Percentiles rank a stretch among this genome's conserved stretches.
phyloP scores from a whole-genome alignment of 2,329 filamentous ascomycete genomes.

The Dissoconium aciculare region DNA sequence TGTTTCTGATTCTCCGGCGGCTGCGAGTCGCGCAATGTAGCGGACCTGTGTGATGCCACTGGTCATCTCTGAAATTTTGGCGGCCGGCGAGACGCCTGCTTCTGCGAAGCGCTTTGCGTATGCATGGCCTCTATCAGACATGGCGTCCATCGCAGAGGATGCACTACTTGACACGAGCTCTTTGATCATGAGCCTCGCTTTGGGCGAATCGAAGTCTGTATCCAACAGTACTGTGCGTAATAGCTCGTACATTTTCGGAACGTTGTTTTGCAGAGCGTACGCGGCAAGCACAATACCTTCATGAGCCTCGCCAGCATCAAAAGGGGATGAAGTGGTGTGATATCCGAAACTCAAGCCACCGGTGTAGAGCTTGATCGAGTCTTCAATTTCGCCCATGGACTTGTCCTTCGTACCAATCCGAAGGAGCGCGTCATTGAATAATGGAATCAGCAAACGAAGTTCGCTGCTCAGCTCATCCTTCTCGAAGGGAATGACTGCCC shows the following conservation, averaged over 20 bases:
- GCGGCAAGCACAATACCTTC: constrained; percentile 78
- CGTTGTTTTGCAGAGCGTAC: constrained; percentile 76
- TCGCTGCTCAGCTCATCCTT: constrained; percentile 62
- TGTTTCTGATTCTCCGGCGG: constrained; percentile 56
- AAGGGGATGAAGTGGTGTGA: constrained; percentile 64
- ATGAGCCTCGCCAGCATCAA: constrained; percentile 51
- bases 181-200: constrained; percentile 66
- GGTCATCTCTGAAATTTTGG: constrained; percentile 68
- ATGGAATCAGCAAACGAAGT: constrained; percentile 65
- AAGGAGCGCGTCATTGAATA: constrained; percentile 89
- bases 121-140: constrained; percentile 77
- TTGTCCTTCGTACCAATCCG: constrained; percentile 75
- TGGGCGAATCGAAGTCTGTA: constrained; percentile 75
- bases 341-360: constrained; percentile 78
- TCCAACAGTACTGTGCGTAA: constrained; percentile 66
- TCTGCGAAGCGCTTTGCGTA: constrained; percentile 77
- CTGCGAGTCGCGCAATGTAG: constrained; percentile 63
- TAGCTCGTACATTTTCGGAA: constrained; percentile 81
- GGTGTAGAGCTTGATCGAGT: constrained; percentile 89
- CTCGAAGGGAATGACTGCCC: constrained; percentile 60
- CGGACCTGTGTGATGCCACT: constrained; percentile 81
- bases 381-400: constrained; percentile 89
- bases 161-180: constrained; percentile 77
- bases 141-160: constrained; percentile 79
- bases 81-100: constrained; percentile 57